Conservation (phyloP, 352 stramenopile genomes). For the Globisporangium solare region DNA sequence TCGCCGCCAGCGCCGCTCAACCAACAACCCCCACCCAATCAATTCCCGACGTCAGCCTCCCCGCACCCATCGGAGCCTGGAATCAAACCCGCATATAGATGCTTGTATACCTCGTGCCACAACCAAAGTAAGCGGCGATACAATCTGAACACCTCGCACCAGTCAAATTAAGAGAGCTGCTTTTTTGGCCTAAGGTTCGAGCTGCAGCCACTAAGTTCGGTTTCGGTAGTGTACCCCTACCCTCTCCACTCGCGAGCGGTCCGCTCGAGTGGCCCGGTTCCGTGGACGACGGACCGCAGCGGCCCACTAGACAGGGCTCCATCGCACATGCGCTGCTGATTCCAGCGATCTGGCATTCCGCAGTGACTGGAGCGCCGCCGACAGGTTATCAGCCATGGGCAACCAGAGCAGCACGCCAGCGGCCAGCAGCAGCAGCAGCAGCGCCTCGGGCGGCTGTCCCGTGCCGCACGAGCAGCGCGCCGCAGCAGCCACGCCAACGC, state of each 20-base stretch:
- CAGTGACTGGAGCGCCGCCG: neutral
- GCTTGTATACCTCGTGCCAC: slow-evolving; percentile 7
- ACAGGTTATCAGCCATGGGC: slow-evolving; percentile 33
- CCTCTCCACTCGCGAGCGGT: neutral
- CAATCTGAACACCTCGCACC: slow-evolving; percentile 9
- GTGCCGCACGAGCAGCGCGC: slow-evolving; percentile 44
- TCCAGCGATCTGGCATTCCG: neutral
- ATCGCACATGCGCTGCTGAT: neutral
- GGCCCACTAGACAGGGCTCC: neutral
- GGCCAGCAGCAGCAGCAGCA: slow-evolving; percentile 9
- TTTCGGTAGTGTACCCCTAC: slow-evolving; percentile 1
- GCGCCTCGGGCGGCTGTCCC: slow-evolving; percentile 27
- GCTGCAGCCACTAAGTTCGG: neutral
- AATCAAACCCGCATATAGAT: slow-evolving; percentile 5
- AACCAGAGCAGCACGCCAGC: slow-evolving; percentile 56
- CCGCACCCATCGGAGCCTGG: slow-evolving; percentile 4
- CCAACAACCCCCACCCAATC: slow-evolving; percentile 19
- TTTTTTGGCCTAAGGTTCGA: slow-evolving; percentile 2
- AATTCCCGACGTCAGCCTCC: slow-evolving; percentile 15
- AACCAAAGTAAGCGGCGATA: neutral
- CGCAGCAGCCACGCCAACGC: slow-evolving; percentile 6
- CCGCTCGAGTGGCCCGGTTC: slow-evolving; percentile 1
- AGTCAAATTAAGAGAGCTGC: slow-evolving; percentile 2
- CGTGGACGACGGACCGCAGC: neutral
- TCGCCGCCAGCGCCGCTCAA: slow-evolving; percentile 10